Evolutionary conservation across 495 filamentous ascomycete genomes (phyloP).

Genomic region (Tuber umbilicatum): DNA sequence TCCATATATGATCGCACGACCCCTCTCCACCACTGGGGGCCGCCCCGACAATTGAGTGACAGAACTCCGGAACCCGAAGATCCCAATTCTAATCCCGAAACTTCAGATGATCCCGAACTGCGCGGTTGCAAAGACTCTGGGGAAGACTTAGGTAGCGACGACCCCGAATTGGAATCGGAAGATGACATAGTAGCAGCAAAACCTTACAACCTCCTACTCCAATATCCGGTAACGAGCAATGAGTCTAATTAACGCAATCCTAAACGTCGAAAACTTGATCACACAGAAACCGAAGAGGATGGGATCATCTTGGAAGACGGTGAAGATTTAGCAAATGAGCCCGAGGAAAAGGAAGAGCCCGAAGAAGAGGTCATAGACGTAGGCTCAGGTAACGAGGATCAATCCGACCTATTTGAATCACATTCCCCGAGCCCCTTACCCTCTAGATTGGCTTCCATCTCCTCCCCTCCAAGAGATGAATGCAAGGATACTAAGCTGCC

Average conservation of each 20-base stretch:
- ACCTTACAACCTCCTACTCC: slow-evolving; percentile 46
- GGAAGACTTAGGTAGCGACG: slow-evolving; percentile 19
- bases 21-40: not conserved
- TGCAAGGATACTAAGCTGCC: slow-evolving; percentile 52
- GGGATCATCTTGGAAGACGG: slow-evolving; percentile 19
- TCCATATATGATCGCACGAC: not conserved
- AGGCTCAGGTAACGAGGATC: slow-evolving; percentile 49
- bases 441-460: slow-evolving; percentile 50
- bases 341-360: slow-evolving; percentile 43
- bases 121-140: slow-evolving; percentile 12
- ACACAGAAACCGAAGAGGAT: slow-evolving; percentile 24
- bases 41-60: slow-evolving; percentile 5
- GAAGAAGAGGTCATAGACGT: slow-evolving; percentile 28
- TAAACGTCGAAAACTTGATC: slow-evolving; percentile 42
- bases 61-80: slow-evolving; percentile 26
- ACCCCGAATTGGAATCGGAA: slow-evolving; percentile 34
- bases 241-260: slow-evolving; percentile 39
- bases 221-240: slow-evolving; percentile 38
- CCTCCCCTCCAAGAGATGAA: slow-evolving; percentile 50
- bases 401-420: slow-evolving; percentile 66
- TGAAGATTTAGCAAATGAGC: slow-evolving; percentile 35
- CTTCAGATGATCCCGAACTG: not conserved
- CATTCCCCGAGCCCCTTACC: slow-evolving; percentile 67
- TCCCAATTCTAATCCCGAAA: slow-evolving; percentile 17
- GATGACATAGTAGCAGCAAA: too few species aligned